Evolutionary conservation across 768 basidiomycete species (phyloP), one percentile per base, ranked within the genome.

Genomic region (Multifurca ochricompacta): DNA sequence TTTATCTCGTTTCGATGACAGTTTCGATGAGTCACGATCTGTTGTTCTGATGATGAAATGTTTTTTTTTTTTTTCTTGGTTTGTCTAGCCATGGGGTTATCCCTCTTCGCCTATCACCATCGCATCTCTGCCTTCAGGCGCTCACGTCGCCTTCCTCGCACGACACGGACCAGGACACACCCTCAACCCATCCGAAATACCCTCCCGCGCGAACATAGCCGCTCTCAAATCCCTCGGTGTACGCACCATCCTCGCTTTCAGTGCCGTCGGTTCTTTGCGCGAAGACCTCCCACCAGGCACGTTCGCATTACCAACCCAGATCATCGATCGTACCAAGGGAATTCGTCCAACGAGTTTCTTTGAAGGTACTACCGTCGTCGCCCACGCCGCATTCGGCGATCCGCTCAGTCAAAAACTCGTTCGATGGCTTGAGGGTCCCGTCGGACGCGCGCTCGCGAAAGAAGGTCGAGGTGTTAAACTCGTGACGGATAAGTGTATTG

Each of bases 261-360:
- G 87, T 34, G 94, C 95, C 16, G 95, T 98, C 41, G 95, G 95
- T 25, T 93, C 90, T 8, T 78, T 99, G 10, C 80, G 91, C 39
- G 95, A 99, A 67, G 92, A 96, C 64, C 90, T 97, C 69, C 68
- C 81, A 30, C 93, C 93, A 0, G 93, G 95, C 23, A 82, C 91
- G 56, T 92, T 97, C 68, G 76, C 80, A 48, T 79, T 98, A 39
- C 93, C 94, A 2, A 75, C 78, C 31, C 94, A 97, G 70, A 87
- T 97, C 72, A 97, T 98, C 68, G 95, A 98, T 69, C 80, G 95
- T 49, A 97, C 94, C 23, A 97, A 97, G 71, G 91, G 93, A 10
- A 73, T 95, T 36, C 81, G 95, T n/a, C 84, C 87, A 0, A 77
- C 84, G 3, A 86, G 83, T 19, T 97, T 89, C 75, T 99, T 99